Evolutionary conservation across 495 filamentous ascomycete species (phyloP), one percentile per base, ranked within the genome.

Genomic region (Aspergillus taichungensis): DNA sequence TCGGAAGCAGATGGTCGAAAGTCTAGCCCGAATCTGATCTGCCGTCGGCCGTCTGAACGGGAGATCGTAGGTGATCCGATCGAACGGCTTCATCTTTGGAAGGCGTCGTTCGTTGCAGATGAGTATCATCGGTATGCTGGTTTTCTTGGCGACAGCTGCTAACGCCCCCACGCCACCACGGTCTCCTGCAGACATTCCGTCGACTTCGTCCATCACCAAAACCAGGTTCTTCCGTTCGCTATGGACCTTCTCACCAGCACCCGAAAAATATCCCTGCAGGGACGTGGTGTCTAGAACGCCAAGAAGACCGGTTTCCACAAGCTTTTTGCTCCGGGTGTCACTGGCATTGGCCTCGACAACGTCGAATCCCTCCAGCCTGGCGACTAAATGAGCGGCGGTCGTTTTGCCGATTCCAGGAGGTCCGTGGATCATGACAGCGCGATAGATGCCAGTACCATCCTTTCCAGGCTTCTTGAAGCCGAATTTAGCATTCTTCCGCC

Each of bases 61-160:
- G 47, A 99, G 62, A 43, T 95, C 89, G 56, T 74, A 87, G 13
- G 85, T 82, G 44, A 91, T 81, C 50, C 71, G 67, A 55, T 97
- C 88, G 56, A 99, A 97, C 0, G 92, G 92, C 66, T 88, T 96
- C 92, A 99, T 96, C 74, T 99, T 99, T 31, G 82, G 92, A 40
- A 86, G 66, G 47, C 74, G 82, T 49, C 92, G 82, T 55, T 99
- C 92, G 56, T 99, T 99, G 73, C 94, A 99, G 53, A 99, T 95
- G 30, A 96, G 74, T 48, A 99, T 96, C 52, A 99, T 85, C 1
- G 92, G 92, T 28, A 99, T 83, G 51, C 88, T 83, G 0, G 88
- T 88, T 72, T 94, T 96, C 69, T 85, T 95, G 68, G 90, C 95
- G 35, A 96, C 79, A 38, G 88, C 83, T 39, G 92, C 91, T 32